Base-by-base conservation (phyloP, 225 moss, liverwort and hornwort genomes). In the Marchantia polymorpha region DNA sequence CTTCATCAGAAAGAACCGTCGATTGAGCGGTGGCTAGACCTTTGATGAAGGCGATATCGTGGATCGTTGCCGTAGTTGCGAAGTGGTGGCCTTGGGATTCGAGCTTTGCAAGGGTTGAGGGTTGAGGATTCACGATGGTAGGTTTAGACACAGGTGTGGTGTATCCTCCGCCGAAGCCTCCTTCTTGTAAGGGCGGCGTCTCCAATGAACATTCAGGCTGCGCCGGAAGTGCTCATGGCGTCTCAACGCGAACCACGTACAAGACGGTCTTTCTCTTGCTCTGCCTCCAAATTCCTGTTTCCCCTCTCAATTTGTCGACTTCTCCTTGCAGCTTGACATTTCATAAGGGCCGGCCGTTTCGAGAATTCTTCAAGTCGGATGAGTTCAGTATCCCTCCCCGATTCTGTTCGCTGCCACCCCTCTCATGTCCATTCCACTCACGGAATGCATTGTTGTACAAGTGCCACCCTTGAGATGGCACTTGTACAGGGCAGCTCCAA, bases 81-180 rank as follows among this genome's bases (percentile, higher is more conserved):
- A 11, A 26, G 59, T 9, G 27, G 9, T 12, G 22, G 22, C n/a
- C 1, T 8, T 4, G 46, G 20, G 17, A 73, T 25, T 39, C 61
- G 12, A 26, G 19, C 12, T 3, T 39, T n/a, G 19, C n/a, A 76
- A 0, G n/a, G 39, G 7, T 39, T 76, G 68, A n/a, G n/a, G n/a
- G n/a, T 31, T 76, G 68, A 69, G 39, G 68, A 61, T n/a, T 39
- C 76, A 46, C 22, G 78, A 78, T 78, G 78, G 78, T 78, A 5
- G 78, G 78, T 22, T 47, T 77, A 25, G 76, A 63, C 61, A 60
- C 76, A 12, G 76, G 76, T 20, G 56, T 58, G 20, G 61, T 77
- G 22, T 77, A 78, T 67, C 78, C 64, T 25, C 66, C 66, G 25
- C 48, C 22, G 27, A 78, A 78, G 66, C 25, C 47, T 29, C 26